Evolutionary conservation across 768 basidiomycete species (phyloP), one percentile per base, ranked within the genome.

Genomic region (Lactarius hatsudake): DNA sequence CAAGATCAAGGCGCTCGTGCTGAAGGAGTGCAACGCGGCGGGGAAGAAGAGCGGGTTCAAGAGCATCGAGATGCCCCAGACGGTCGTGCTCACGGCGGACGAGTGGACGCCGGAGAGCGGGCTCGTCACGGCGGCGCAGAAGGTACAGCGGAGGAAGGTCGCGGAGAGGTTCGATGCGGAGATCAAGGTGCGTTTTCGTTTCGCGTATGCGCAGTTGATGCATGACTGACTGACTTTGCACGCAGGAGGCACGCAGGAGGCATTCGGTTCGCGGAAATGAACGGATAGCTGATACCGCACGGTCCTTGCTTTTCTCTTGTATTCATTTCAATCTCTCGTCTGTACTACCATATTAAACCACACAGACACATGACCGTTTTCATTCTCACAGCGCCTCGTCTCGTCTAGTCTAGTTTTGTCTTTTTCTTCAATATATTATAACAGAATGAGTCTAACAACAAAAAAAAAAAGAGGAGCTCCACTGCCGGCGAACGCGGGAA

Each of bases 91-190:
- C 72, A 89, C 89, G 7, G 74, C 88, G 34, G 90, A 94, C 5
- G 93, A 95, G 78, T 96, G 94, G 94, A 95, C 93, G 7, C 92
- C 94, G 0, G 91, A 96, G 81, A 91, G 76, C 67, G 94, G 93
- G 45, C 81, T 96, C 45, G 86, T 95, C 57, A 96, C 94, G 0
- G 91, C 94, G 17, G 94, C 94, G 64, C 91, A 94, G 82, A 96
- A 96, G 84, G 82, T 96, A 20, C 90, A 96, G 79, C 78, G 94
- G 71, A 83, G 81, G 74, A 86, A 81, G 77, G 82, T 96, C 64
- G 85, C 83, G 69, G 84, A 89, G 77, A 80, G 77, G 71, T 94
- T 88, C 67, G 81, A 81, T 66, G 71, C 75, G 48, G 83, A 90
- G 76, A 88, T 93, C 68, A 80, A 86, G 81, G 88, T 86, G 68